Evolutionary conservation across 106 monocot genomes (phyloP).

Genomic region (Hemerocallis citrina): DNA sequence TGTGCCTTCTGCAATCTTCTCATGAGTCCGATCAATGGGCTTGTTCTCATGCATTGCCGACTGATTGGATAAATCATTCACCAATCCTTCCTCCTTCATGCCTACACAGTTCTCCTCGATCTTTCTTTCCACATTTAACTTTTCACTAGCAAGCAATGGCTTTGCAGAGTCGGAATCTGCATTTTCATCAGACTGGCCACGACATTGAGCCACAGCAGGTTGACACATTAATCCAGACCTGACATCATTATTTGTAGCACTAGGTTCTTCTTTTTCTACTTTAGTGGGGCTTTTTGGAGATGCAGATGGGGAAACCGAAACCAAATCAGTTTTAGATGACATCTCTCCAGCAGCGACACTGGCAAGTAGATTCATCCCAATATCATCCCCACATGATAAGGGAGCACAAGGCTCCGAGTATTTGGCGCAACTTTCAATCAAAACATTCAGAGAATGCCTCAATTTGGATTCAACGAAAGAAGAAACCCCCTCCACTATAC

Average conservation of each 20-base stretch:
- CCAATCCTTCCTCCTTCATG: slow-evolving; percentile 12
- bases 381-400: slow-evolving; percentile 53
- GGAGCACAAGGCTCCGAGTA: slow-evolving; percentile 45
- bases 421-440: slow-evolving; percentile 68
- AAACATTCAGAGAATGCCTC: slow-evolving; percentile 54
- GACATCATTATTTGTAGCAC: slow-evolving; percentile 18
- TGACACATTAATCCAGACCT: slow-evolving; percentile 24
- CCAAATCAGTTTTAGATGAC: slow-evolving; percentile 43
- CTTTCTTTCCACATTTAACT: neutral
- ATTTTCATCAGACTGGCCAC: slow-evolving; percentile 16
- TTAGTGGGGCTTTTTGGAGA: slow-evolving; percentile 35
- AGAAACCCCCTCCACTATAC: slow-evolving; percentile 17
- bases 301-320: slow-evolving; percentile 26
- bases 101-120: slow-evolving; percentile 1
- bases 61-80: slow-evolving; percentile 5
- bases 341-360: slow-evolving; percentile 81
- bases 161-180: slow-evolving; percentile 20
- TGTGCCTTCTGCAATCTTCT: slow-evolving; percentile 29
- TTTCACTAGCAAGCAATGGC: slow-evolving; percentile 17
- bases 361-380: slow-evolving; percentile 73
- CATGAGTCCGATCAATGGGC: slow-evolving; percentile 7
- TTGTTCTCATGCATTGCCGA: slow-evolving; percentile 24
- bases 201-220: slow-evolving; percentile 8
- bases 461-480: slow-evolving; percentile 16
- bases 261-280: slow-evolving; percentile 15